phyloP scores from a whole-genome alignment of 208 protist genomes.

The Trypanosomatidae sp. region DNA sequence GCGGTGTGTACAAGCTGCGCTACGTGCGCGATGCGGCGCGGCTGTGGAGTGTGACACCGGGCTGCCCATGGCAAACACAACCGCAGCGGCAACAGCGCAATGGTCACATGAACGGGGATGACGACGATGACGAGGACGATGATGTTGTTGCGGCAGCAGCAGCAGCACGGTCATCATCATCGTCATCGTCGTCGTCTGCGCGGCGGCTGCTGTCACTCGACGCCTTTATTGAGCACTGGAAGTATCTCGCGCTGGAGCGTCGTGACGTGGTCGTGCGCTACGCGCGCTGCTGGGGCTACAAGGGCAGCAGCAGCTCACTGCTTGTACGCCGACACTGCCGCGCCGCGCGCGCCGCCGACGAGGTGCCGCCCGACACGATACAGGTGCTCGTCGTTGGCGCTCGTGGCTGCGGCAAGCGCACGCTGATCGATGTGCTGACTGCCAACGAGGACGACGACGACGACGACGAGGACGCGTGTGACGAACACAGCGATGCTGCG shows the following conservation, averaged over 20 bases:
- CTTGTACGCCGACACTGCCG: constrained; percentile 42
- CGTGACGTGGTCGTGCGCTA: constrained; percentile 69
- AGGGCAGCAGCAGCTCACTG: constrained; percentile 58
- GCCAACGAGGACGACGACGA: constrained; percentile 3
- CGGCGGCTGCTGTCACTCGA: constrained; percentile 30
- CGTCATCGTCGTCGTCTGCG: neutral
- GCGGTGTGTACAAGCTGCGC: constrained; percentile 58
- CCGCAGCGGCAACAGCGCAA: no score
- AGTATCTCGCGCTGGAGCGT: constrained; percentile 62
- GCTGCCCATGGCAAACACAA: constrained; percentile 79
- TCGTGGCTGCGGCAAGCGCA: constrained; percentile 25
- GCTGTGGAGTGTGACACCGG: constrained; percentile 76
- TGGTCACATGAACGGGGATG: constrained; percentile 22
- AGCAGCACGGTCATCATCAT: no score
- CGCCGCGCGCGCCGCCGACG: constrained; percentile 14
- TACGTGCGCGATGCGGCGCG: constrained; percentile 19
- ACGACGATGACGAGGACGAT: neutral
- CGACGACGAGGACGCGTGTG: neutral
- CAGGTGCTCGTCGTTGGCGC: constrained; percentile 54
- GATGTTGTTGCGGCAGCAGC: neutral
- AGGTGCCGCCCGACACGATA: constrained; percentile 60
- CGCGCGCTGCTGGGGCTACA: constrained; percentile 77
- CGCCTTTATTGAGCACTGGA: constrained; percentile 80
- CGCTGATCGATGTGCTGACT: constrained; percentile 34
- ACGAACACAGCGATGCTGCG: neutral